Base-by-base conservation (phyloP, 192 early-diverging fungal species). In the Backusella liffmaniae region DNA sequence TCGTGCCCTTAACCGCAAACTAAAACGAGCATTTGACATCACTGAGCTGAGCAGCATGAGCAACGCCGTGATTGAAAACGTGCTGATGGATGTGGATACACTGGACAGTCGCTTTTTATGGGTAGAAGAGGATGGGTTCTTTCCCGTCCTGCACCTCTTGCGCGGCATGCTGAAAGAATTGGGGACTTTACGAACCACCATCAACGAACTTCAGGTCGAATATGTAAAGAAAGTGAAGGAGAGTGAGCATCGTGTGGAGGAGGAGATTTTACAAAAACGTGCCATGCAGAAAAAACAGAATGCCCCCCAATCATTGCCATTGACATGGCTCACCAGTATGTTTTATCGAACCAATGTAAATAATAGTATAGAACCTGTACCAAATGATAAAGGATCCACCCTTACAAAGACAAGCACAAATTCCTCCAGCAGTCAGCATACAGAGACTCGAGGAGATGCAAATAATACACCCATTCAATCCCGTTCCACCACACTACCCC, bases 151-250 rank as follows among this genome's bases (percentile, higher is more conserved):
- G 0, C 70, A 84, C 44, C 66, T 83, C 1, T 79, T 86, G 3
- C 86, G 86, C 67, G 77, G 84, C 30, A 77, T 87, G 77, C 74
- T 90, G 9, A 73, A 83, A 3, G 87, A 88, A 71, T 80, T 90
- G 59, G 87, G 89, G 4, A 77, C 77, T 7, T 49, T 88, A 30
- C 75, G 89, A 4, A 87, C 84, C 70, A 87, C 85, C 9, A 82
- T 88, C 73, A 90, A 90, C 75, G 87, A 87, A 32, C 78, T 90
- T 53, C 89, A 90, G 44, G 79, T 86, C n/a, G 84, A 85, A 29
- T 88, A 90, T 77, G 86, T 90, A 12, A 85, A 82, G 30, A 90
- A 90, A 59, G 86, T 90, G 18, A 84, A 86, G 35, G 82, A 88
- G 34, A 83, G 80, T 70, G 80, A 84, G 7, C 77, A 81, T 18